Evolutionary conservation across 2,329 filamentous ascomycete genomes (phyloP).

Genomic region (Shiraia bambusicola): DNA sequence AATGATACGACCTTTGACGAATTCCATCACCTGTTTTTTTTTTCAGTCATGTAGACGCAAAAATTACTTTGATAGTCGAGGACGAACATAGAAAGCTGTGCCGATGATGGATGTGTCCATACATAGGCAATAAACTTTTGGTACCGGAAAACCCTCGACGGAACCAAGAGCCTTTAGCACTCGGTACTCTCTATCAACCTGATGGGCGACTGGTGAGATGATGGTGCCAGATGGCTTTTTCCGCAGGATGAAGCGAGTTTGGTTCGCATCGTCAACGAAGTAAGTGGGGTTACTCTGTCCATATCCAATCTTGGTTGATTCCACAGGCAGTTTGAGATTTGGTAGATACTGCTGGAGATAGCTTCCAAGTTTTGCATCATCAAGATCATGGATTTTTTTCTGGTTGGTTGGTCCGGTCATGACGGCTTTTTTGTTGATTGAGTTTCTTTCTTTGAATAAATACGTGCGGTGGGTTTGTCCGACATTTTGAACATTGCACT

Average conservation of each 20-base stretch:
- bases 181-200: slow-evolving; percentile 91
- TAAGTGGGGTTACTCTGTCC: slow-evolving; percentile 98
- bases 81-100: slow-evolving; percentile 74
- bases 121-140: slow-evolving; percentile 79
- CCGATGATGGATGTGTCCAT: slow-evolving; percentile 77
- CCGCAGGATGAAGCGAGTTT: slow-evolving; percentile 76
- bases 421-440: neutral
- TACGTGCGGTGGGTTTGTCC: neutral
- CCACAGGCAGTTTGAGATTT: slow-evolving; percentile 25
- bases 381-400: slow-evolving; percentile 30
- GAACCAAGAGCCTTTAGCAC: slow-evolving; percentile 76
- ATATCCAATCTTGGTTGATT: slow-evolving; percentile 75
- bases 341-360: slow-evolving; percentile 34
- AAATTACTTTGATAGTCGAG: neutral
- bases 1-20: slow-evolving; percentile 87
- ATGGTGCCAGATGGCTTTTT: slow-evolving; percentile 94
- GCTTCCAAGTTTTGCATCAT: slow-evolving; percentile 30
- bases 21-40: slow-evolving; percentile 72
- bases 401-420: slow-evolving; percentile 18
- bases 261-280: slow-evolving; percentile 69
- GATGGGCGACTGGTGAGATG: slow-evolving; percentile 88
- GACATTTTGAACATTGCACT: slow-evolving; percentile 1
- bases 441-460: neutral
- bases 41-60: neutral
- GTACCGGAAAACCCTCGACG: slow-evolving; percentile 80